Conservation (phyloP, 2,329 filamentous ascomycete genomes). For the Trichothecium sympodiale region DNA sequence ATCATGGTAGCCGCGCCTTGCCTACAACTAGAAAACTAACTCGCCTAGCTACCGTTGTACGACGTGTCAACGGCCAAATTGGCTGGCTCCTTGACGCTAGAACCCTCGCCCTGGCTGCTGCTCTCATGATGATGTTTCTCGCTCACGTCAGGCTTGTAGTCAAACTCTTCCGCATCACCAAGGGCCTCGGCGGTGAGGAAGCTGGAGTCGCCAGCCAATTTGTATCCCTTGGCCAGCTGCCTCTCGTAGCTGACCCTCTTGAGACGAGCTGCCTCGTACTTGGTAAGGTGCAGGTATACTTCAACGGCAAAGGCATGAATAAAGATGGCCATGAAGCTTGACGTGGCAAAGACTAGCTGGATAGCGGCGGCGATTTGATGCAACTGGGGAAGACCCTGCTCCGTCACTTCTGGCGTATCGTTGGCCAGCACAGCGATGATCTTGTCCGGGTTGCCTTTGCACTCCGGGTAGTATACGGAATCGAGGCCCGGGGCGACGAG, state of each 20-base stretch:
- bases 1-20: too few species aligned
- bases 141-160: too few species aligned
- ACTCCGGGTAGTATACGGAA: conserved; percentile 1
- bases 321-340: conserved; percentile 1
- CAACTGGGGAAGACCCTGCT: conserved; percentile 1
- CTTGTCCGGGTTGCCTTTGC: conserved; percentile 1
- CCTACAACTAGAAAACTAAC: too few species aligned
- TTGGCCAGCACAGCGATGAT: conserved; percentile 1
- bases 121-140: too few species aligned
- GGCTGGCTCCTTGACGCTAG: too few species aligned
- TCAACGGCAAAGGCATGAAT: conserved; percentile 1
- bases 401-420: background rate
- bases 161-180: background rate
- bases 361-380: conserved; percentile 1
- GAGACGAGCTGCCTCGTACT: background rate
- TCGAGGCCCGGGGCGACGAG: conserved; percentile 1
- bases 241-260: conserved; percentile 3
- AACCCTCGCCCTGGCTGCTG: too few species aligned
- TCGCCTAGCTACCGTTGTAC: too few species aligned
- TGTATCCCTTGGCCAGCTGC: conserved; percentile 2
- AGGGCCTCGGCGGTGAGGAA: background rate
- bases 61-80: too few species aligned
- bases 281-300: conserved; percentile 1
- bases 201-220: background rate
- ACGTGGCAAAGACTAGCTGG: background rate